Evolutionary conservation across 371 early-diverging fungal genomes (phyloP).

Genomic region (Nematocida sp.): DNA sequence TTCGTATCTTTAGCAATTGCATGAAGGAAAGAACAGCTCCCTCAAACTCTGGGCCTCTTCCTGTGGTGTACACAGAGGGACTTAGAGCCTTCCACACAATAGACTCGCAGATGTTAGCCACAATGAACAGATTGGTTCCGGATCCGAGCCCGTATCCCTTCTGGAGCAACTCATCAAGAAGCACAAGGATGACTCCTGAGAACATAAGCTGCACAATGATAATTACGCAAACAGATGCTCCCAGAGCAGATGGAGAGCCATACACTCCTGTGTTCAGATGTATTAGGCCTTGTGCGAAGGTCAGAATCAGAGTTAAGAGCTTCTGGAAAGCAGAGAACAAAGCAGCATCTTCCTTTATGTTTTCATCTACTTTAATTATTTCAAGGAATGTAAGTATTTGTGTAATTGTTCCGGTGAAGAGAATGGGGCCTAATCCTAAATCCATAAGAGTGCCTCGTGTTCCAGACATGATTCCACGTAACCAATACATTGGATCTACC

Average conservation of each 20-base stretch:
- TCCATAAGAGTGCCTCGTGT: slow-evolving; percentile 99
- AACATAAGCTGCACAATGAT: slow-evolving; percentile 89
- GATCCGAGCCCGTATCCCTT: slow-evolving; percentile 99
- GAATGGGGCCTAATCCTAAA: slow-evolving; percentile 95
- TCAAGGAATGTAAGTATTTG: slow-evolving; percentile 89
- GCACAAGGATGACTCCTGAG: slow-evolving; percentile 88
- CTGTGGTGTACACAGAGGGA: slow-evolving; percentile 88
- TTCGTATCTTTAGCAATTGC: slow-evolving; percentile 84
- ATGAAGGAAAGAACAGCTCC: slow-evolving; percentile 90
- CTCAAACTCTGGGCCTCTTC: slow-evolving; percentile 95
- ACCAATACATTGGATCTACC: slow-evolving; percentile 85
- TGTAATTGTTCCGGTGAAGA: slow-evolving; percentile 98
- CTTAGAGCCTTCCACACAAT: slow-evolving; percentile 97
- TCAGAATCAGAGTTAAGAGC: slow-evolving; percentile 73
- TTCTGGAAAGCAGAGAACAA: slow-evolving; percentile 95
- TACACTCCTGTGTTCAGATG: slow-evolving; percentile 94
- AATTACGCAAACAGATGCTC: slow-evolving; percentile 80
- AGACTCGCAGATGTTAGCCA: slow-evolving; percentile 95
- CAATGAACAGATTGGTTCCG: slow-evolving; percentile 97
- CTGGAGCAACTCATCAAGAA: slow-evolving; percentile 96
- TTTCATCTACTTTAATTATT: slow-evolving; percentile 90
- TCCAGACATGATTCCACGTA: slow-evolving; percentile 95
- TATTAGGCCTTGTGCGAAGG: slow-evolving; percentile 90
- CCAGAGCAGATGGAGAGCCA: slow-evolving; percentile 85
- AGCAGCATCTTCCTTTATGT: slow-evolving; percentile 91